Conservation (phyloP, 1,284 basidiomycete genomes). For the Polyporus tsugae region DNA sequence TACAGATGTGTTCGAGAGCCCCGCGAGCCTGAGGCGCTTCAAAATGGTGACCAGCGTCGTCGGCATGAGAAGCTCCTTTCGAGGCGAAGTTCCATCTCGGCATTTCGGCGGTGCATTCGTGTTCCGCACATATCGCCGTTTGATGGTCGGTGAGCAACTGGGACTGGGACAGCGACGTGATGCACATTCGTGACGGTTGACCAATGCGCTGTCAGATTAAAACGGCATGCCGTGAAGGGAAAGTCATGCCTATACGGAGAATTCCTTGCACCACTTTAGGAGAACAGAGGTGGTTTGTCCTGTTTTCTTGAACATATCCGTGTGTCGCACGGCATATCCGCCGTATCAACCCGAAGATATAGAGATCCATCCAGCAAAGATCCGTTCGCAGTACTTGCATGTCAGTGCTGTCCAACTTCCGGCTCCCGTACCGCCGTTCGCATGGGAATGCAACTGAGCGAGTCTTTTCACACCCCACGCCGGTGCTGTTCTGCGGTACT, state of each 20-base stretch:
- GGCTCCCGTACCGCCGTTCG: neutral
- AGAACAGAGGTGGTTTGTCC: neutral
- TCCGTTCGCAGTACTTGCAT: no score
- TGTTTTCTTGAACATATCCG: no score
- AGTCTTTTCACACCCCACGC: neutral
- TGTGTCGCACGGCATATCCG: no score
- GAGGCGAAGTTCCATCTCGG: neutral
- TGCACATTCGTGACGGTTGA: conserved; percentile 17
- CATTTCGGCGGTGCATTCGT: neutral
- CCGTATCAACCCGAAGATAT: no score
- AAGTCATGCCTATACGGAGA: neutral
- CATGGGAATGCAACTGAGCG: neutral
- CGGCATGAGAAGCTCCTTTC: neutral
- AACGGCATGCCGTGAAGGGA: no score
- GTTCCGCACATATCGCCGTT: neutral
- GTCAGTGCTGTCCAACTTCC: neutral
- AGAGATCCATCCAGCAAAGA: no score
- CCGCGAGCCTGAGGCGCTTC: no score
- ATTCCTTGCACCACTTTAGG: neutral
- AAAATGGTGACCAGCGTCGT: no score
- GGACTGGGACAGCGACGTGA: conserved; percentile 17
- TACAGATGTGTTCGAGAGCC: no score
- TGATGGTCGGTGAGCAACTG: conserved; percentile 28
- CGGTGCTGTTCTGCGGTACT: neutral
- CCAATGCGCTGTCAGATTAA: neutral